Evolutionary conservation across 148 eudicot species (phyloP), one percentile per base, ranked within the genome.

Genomic region (Rhododendron williamsianum): DNA sequence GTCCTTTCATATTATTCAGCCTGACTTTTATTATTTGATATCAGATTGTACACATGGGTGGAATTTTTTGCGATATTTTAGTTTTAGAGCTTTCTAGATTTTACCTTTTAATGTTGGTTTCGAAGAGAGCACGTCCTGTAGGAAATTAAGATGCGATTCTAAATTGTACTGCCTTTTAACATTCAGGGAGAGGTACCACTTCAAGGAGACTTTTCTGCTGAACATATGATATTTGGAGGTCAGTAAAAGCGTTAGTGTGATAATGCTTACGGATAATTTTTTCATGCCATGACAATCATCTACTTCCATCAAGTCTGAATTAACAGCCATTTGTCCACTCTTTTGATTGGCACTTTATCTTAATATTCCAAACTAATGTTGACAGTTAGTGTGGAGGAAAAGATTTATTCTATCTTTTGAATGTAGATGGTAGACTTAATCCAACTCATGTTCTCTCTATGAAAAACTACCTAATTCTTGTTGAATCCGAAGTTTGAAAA

Each of bases 211-310:
- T 92, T 97, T 83, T 95, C 99, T 84, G 99, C 99, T 80, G 95
- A 94, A 85, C 98, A 93, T 85, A 97, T 97, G 98, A 92, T 97
- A 83, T 95, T 91, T 89, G 98, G 99, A 92, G 99, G 99, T 90
- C 77, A 45, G 91, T 91, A 87, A 79, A 21, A 12, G 1, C 81
- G 82, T 82, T 27, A 8, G 25, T 10, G 16, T 54, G 74, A 52
- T 58, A 19, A 18, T 9, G 56, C 48, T 51, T 74, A 52, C 36
- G 71, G 43, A 69, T 83, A 63, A 19, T 2, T n/a, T 71, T 80
- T 80, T 52, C 65, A 52, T 27, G 23, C n/a, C 78, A 72, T 2
- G 25, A 72, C 27, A 49, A 16, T 33, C 6, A 33, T 36, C 12
- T 16, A 6, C 30, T 33, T 83, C 48, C 58, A 3, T 21, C 46